A percentile compares a stretch with the other conserved stretches of the same genome.
These are phyloP conservation scores for Exutisphaerella laricina DNA, from an alignment of 2,329 filamentous ascomycete species.

Conservation along the genomic window DNA sequence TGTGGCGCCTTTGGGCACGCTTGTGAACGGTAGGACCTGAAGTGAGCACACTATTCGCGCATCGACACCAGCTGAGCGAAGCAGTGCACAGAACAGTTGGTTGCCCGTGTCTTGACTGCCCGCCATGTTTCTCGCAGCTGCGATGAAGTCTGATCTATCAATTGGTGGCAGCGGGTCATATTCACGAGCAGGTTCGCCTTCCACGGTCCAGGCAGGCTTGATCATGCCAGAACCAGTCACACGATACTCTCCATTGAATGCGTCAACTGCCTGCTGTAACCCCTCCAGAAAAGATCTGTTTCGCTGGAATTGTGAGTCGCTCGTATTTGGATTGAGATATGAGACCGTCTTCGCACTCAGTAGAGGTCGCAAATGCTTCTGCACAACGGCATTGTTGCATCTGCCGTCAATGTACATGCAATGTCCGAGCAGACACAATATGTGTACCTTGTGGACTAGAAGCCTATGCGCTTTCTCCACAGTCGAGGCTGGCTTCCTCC, in stretches of 20 bases:
- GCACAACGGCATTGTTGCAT: slow-evolving; percentile 58
- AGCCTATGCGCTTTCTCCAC: slow-evolving; percentile 58
- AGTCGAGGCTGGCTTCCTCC: slow-evolving; percentile 50
- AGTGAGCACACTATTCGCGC: slow-evolving; percentile 83
- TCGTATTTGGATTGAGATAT: slow-evolving; percentile 62
- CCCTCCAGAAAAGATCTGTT: slow-evolving; percentile 74
- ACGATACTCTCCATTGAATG: slow-evolving; percentile 65
- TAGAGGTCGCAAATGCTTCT: slow-evolving; percentile 54
- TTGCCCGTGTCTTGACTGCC: slow-evolving; percentile 87
- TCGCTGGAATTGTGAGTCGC: slow-evolving; percentile 66
- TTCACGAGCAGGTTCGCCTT: slow-evolving; percentile 42
- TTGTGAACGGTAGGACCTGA: slow-evolving; percentile 69
- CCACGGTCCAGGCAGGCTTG: slow-evolving; percentile 65
- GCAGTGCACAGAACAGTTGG: slow-evolving; percentile 81
- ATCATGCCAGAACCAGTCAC: slow-evolving; percentile 66
- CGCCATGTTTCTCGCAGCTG: slow-evolving; percentile 60
- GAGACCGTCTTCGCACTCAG: slow-evolving; percentile 60
- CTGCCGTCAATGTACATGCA: slow-evolving; percentile 72
- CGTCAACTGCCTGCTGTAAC: slow-evolving; percentile 60
- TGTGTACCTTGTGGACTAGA: slow-evolving; percentile 77
- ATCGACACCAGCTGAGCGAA: slow-evolving; percentile 76
- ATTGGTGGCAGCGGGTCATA: slow-evolving; percentile 13
- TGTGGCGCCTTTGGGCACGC: slow-evolving; percentile 40
- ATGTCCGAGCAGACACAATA: slow-evolving; percentile 77
- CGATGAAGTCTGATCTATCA: slow-evolving; percentile 60